phyloP scores from a whole-genome alignment of 352 stramenopile species.

The Peronospora tabacina region DNA sequence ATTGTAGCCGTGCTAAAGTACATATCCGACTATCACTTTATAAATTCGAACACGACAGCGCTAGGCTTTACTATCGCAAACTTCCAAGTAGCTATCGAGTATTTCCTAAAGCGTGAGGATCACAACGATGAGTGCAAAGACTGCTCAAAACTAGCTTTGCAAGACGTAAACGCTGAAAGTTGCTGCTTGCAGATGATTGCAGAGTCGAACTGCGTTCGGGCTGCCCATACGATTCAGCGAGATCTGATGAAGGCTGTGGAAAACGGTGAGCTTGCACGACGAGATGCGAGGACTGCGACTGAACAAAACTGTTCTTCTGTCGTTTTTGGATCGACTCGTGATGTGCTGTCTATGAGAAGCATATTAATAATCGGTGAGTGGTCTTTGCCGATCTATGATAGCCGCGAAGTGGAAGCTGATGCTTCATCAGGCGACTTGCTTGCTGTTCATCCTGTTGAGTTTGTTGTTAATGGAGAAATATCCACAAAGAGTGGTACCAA shows the following conservation, averaged over 20 bases:
- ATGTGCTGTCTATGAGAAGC: slow-evolving; percentile 8
- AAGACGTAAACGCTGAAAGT: no score
- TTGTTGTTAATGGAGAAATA: slow-evolving; percentile 7
- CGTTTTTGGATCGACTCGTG: not conserved
- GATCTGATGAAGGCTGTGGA: no score
- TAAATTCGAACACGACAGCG: no score
- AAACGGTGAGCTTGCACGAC: slow-evolving; percentile 15
- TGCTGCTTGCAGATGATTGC: not conserved
- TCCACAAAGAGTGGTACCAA: slow-evolving; percentile 2
- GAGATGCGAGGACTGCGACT: slow-evolving; percentile 14
- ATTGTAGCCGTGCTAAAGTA: slow-evolving; percentile 57
- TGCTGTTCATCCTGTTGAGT: slow-evolving; percentile 18
- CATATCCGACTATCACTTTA: slow-evolving; percentile 19
- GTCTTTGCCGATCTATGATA: slow-evolving; percentile 23
- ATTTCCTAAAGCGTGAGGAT: no score
- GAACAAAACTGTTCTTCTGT: slow-evolving; percentile 6
- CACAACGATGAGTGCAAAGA: no score
- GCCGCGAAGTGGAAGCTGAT: not conserved
- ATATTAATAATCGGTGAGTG: slow-evolving; percentile 46
- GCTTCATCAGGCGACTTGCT: not conserved
- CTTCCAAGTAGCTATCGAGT: no score
- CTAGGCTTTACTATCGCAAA: no score
- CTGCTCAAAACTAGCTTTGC: no score
- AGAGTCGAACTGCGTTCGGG: no score
- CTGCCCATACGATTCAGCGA: no score